A percentile compares a stretch with the other conserved stretches of the same genome.
These are phyloP conservation scores for Vigna reflexopilosa DNA, from an alignment of 306 rosid genomes.

Conservation along the genomic window DNA sequence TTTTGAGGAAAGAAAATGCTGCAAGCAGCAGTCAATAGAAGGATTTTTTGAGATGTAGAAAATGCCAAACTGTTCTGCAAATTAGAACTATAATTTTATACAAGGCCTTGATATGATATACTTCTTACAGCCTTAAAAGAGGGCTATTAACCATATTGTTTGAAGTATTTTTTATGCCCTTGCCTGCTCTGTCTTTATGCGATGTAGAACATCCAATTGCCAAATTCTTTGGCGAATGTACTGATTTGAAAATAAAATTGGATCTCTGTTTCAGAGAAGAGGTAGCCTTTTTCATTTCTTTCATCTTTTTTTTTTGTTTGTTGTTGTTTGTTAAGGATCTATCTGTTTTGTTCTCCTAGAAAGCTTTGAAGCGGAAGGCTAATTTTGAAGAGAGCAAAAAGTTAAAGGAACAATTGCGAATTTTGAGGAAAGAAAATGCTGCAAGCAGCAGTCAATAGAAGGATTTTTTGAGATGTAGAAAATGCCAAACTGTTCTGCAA, in stretches of 20 bases:
- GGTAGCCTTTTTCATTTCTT: slow-evolving; percentile 52
- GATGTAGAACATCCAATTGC: slow-evolving; percentile 74
- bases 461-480: slow-evolving; percentile 27
- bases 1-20: slow-evolving; percentile 72
- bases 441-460: slow-evolving; percentile 54
- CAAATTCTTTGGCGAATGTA: slow-evolving; percentile 90
- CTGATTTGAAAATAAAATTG: slow-evolving; percentile 85
- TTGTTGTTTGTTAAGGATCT: background rate
- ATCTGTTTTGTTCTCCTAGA: slow-evolving; percentile 54
- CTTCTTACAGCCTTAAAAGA: slow-evolving; percentile 11
- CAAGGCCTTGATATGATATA: background rate
- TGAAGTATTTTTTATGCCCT: slow-evolving; percentile 1
- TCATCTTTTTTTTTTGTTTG: background rate
- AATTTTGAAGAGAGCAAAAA: slow-evolving; percentile 92
- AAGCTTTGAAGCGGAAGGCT: slow-evolving; percentile 93
- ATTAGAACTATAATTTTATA: slow-evolving; percentile 11
- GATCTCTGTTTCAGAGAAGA: slow-evolving; percentile 93
- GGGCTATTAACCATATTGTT: slow-evolving; percentile 18
- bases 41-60: slow-evolving; percentile 27
- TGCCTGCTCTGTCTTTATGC: too few species aligned
- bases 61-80: slow-evolving; percentile 6
- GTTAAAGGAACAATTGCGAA: slow-evolving; percentile 71
- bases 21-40: slow-evolving; percentile 54
- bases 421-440: slow-evolving; percentile 72
- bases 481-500: slow-evolving; percentile 6